Evolutionary conservation across 208 protist species (phyloP), one percentile per base, ranked within the genome.

Genomic region (Acanthamoeba royreba): DNA sequence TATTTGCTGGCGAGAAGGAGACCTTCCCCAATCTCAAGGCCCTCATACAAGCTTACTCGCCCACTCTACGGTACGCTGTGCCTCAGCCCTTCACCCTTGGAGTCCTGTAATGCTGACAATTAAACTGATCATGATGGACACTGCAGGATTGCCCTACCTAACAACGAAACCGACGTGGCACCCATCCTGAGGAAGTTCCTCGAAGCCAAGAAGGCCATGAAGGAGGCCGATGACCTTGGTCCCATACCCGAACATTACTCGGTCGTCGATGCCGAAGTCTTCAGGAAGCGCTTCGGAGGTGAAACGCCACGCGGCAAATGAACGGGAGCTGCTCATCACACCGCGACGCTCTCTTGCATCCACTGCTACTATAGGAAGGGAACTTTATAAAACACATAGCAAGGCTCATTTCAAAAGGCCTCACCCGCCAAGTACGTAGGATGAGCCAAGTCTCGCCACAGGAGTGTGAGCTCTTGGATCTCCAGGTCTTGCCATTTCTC

Each of bases 1-100:
- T 66, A 47, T 90, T 90, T 47, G 83, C 83, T 22, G 83, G 83
- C 42, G 83, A 90, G 83, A 40, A 45, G 83, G 83, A 90, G 52
- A 90, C 83, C 45, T 90, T 66, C 49, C 83, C 83, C 35, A 90
- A 35, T 31, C 83, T 90, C 49, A 90, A 47, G 17, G 38, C 42
- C 35, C 42, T 90, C 7, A 90, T 90, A n/a, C 33, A 42, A 47
- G 83, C 83, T 31, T 90, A 66, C 83, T 69, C 83, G 31, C 49
- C 42, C 83, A 90, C 83, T 7, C 38, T 90, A 19, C 45, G 83
- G 83, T 90, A 90, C 33, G 45, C 3, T 33, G 7, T 15, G n/a
- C n/a, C n/a, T n/a, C n/a, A n/a, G n/a, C n/a, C n/a, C n/a, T n/a
- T n/a, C n/a, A n/a, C n/a, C n/a, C n/a, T n/a, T n/a, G n/a, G n/a